Percentiles rank a stretch among this genome's conserved stretches.
These are phyloP conservation scores for Microsporum canis DNA, from an alignment of 2,329 filamentous ascomycete species.

Conservation along the genomic window DNA sequence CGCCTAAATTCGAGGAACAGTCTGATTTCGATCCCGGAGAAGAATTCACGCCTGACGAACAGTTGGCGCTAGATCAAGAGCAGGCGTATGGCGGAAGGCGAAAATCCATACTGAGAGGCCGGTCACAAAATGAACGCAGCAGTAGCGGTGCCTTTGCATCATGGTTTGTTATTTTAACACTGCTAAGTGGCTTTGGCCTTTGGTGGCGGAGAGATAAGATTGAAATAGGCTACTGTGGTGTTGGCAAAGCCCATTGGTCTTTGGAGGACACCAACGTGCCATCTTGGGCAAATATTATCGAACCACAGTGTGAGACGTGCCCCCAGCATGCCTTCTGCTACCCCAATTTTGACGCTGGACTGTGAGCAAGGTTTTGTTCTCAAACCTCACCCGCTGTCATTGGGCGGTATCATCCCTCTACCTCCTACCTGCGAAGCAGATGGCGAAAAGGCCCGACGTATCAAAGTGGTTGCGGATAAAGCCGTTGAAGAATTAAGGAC, in stretches of 20 bases:
- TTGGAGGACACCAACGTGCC: constrained; percentile 56
- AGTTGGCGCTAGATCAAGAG: constrained; percentile 65
- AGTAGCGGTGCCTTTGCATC: constrained; percentile 51
- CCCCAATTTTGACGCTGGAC: constrained; percentile 57
- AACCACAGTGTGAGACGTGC: constrained; percentile 81
- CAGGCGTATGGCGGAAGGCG: constrained; percentile 44
- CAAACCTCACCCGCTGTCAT: constrained; percentile 68
- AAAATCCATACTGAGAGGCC: constrained; percentile 18
- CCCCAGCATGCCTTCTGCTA: constrained; percentile 86
- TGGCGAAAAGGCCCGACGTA: constrained; percentile 76
- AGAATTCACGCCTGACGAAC: constrained; percentile 88
- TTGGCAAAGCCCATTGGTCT: constrained; percentile 55
- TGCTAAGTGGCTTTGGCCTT: constrained; percentile 60
- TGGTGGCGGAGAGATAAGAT: constrained; percentile 94
- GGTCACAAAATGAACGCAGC: constrained; percentile 27
- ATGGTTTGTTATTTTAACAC: constrained; percentile 57
- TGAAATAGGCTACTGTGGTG: constrained; percentile 88
- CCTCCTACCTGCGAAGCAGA: constrained; percentile 91
- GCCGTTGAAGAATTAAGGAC: constrained; percentile 78
- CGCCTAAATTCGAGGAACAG: constrained; percentile 31
- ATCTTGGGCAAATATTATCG: constrained; percentile 56
- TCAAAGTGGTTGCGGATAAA: constrained; percentile 77
- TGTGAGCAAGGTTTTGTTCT: constrained; percentile 85
- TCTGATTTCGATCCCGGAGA: constrained; percentile 56
- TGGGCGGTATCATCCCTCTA: constrained; percentile 70